Evolutionary conservation across 345 rosid species (phyloP).

Genomic region (Luvunga scandens): DNA sequence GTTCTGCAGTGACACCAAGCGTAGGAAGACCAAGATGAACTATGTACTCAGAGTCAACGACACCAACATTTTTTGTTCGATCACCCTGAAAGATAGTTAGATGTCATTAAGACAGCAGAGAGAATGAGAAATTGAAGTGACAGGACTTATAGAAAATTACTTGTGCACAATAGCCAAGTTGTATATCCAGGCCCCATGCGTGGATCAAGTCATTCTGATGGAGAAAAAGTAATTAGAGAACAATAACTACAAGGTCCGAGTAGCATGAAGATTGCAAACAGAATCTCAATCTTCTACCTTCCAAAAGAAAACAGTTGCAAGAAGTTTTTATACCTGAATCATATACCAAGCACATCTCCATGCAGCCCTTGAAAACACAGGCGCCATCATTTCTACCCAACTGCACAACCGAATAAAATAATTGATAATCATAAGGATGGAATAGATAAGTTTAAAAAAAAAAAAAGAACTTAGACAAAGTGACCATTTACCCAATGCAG

Average conservation of each 20-base stretch:
- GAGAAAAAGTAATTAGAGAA: neutral
- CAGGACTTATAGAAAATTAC: slow-evolving; percentile 32
- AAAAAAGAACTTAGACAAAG: neutral
- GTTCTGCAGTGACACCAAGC: slow-evolving; percentile 49
- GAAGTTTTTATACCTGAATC: slow-evolving; percentile 68
- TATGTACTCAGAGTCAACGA: slow-evolving; percentile 86
- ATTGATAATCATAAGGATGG: neutral
- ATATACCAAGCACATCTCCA: slow-evolving; percentile 94
- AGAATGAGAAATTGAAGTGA: neutral
- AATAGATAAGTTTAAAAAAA: neutral
- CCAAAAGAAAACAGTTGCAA: neutral
- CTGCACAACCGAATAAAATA: slow-evolving; percentile 32
- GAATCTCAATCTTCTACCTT: neutral
- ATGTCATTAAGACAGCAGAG: neutral
- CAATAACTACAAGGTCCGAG: neutral
- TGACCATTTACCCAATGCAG: slow-evolving; percentile 62
- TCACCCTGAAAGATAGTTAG: slow-evolving; percentile 56
- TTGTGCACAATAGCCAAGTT: slow-evolving; percentile 90
- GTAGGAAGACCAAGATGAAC: slow-evolving; percentile 81
- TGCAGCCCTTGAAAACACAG: slow-evolving; percentile 86
- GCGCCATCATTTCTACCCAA: slow-evolving; percentile 99
- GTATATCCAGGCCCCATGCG: slow-evolving; percentile 89
- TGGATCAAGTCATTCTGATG: slow-evolving; percentile 88
- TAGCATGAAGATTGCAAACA: neutral
- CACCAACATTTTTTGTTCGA: slow-evolving; percentile 82